Evolutionary conservation across 2,329 filamentous ascomycete species (phyloP), one percentile per base, ranked within the genome.

Genomic region (Penicillium vulpinum): DNA sequence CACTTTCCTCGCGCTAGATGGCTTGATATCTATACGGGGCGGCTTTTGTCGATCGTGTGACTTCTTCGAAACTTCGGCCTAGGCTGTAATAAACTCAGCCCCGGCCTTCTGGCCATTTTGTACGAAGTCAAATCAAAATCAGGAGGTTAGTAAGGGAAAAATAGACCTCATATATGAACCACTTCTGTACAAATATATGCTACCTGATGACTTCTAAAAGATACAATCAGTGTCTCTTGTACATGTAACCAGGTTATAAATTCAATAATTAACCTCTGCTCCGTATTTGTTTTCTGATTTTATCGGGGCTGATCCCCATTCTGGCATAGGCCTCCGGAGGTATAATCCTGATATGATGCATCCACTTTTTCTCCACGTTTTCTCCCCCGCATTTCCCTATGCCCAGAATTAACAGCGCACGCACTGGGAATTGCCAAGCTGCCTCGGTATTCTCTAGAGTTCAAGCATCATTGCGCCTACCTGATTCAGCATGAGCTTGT

Each of bases 381-480:
- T 50, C 31, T 43, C 51, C 67, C 66, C 68, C 67, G 63, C 67
- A 62, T 61, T 67, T 58, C 57, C 11, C 49, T 36, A 39, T n/a
- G n/a, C n/a, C n/a, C n/a, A n/a, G n/a, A n/a, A n/a, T n/a, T n/a
- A n/a, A n/a, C n/a, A n/a, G n/a, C n/a, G n/a, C n/a, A n/a, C n/a
- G n/a, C n/a, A n/a, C n/a, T n/a, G 41, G 13, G 43, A 55, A 52
- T 35, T 44, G 36, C 49, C 43, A 50, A 56, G 56, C 46, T 63
- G 61, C 69, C 69, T 71, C 70, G 69, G 70, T 58, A 67, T 61
- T 62, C 59, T 64, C 63, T 63, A 28, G 54, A 52, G 59, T 56
- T 58, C 33, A 56, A 58, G 49, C 39, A 56, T 48, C 51, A 9
- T 16, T 11, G n/a, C 57, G 40, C 56, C 59, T 62, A 60, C 57